A percentile compares a stretch with the other conserved stretches of the same genome.
Conservation (phyloP, 2,329 filamentous ascomycete species). For the Pseudocercospora fuligena region DNA sequence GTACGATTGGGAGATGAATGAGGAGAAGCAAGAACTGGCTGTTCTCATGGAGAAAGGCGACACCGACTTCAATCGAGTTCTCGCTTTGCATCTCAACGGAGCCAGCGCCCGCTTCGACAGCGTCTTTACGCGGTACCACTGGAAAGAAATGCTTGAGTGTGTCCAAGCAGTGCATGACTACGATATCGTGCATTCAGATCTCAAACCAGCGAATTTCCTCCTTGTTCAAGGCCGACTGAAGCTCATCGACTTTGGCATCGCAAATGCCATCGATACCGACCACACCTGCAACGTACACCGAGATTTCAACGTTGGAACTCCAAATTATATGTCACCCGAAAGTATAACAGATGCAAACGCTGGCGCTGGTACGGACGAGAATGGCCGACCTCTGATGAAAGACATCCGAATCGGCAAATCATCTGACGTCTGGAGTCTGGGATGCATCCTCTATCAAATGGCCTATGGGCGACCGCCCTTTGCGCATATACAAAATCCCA, state of each 20-base stretch:
- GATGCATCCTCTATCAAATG: constrained; percentile 98
- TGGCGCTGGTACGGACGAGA: constrained; percentile 44
- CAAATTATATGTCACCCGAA: constrained; percentile 98
- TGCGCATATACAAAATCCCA: constrained; percentile 84
- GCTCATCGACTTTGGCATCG: constrained; percentile 97
- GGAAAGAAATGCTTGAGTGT: constrained; percentile 99
- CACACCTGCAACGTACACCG: constrained; percentile 97
- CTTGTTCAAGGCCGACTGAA: constrained; percentile 89
- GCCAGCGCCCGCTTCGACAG: constrained; percentile 80
- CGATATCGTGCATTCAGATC: constrained; percentile 94
- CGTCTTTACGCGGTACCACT: constrained; percentile 94
- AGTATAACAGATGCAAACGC: constrained; percentile 87
- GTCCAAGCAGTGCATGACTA: constrained; percentile 84
- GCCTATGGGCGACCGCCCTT: constrained; percentile 97
- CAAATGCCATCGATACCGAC: constrained; percentile 93
- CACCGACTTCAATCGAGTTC: constrained; percentile 84
- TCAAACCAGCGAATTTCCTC: constrained; percentile 97
- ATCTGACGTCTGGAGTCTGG: constrained; percentile 93
- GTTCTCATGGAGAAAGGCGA: constrained; percentile 98
- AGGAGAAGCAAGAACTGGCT: constrained; percentile 81
- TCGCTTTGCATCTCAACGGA: constrained; percentile 69
- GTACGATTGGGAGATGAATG: constrained; percentile 91
- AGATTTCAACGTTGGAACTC: constrained; percentile 91
- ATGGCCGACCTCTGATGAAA: constrained; percentile 61
- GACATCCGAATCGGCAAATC: constrained; percentile 96